These are phyloP conservation scores for Gentiana straminea DNA, from an alignment of 257 asterid species.

Conservation along the genomic window DNA sequence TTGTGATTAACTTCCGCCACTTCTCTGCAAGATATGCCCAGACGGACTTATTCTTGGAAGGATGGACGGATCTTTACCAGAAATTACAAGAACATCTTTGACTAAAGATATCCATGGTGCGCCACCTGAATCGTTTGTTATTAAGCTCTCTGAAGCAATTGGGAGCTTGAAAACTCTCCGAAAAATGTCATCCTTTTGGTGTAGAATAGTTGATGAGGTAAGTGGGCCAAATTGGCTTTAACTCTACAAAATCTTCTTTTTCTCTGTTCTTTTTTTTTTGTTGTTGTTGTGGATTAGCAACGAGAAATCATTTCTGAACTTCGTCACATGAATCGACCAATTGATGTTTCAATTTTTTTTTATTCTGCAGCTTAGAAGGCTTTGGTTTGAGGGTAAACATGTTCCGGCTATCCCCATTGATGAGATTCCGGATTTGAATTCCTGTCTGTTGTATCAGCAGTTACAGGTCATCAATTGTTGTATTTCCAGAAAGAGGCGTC, in stretches of 20 bases:
- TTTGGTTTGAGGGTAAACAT: constrained; percentile 88
- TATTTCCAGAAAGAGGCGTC: constrained; percentile 84
- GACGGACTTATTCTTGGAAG: constrained; percentile 61
- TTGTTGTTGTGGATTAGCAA: too few species aligned
- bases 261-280: neutral
- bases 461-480: constrained; percentile 96
- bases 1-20: constrained; percentile 53
- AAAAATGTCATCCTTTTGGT: constrained; percentile 88
- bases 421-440: constrained; percentile 76
- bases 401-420: constrained; percentile 91
- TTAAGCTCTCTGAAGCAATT: constrained; percentile 82
- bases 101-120: constrained; percentile 92
- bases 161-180: constrained; percentile 80
- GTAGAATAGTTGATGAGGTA: constrained; percentile 78
- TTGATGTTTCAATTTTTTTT: constrained; percentile 9
- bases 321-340: too few species aligned
- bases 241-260: neutral
- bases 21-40: constrained; percentile 88
- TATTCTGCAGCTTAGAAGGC: constrained; percentile 66
- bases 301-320: too few species aligned
- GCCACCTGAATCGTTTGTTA: constrained; percentile 81
- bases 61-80: constrained; percentile 31
- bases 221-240: constrained; percentile 25
- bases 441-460: constrained; percentile 90
- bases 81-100: constrained; percentile 38